phyloP scores from a whole-genome alignment of 495 filamentous ascomycete species.

The Hypoxylon crocopeplum region DNA sequence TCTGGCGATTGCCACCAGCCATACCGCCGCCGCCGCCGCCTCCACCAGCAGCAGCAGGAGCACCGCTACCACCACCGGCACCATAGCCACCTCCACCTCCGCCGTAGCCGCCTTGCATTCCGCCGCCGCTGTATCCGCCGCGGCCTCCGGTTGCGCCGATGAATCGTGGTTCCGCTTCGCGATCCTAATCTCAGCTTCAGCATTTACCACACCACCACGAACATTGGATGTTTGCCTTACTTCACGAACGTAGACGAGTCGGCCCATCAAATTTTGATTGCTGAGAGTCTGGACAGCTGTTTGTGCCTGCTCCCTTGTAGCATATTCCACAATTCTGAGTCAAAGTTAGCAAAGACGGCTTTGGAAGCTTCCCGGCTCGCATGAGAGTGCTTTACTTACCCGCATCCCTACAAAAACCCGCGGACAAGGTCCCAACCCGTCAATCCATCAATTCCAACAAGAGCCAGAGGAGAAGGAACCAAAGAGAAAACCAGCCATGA shows the following conservation, averaged over 20 bases:
- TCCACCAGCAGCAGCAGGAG: slow-evolving; percentile 61
- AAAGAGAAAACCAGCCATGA: slow-evolving; percentile 80
- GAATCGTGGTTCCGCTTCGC: slow-evolving; percentile 95
- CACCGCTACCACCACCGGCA: slow-evolving; percentile 54
- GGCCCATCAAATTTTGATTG: slow-evolving; percentile 98
- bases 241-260: slow-evolving; percentile 98
- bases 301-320: slow-evolving; percentile 98
- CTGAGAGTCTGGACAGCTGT: slow-evolving; percentile 96
- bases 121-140: slow-evolving; percentile 67
- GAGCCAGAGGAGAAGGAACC: slow-evolving; percentile 70
- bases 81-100: slow-evolving; percentile 50
- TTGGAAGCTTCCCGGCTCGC: neutral
- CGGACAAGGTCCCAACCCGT: slow-evolving; percentile 95
- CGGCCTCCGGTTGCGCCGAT: slow-evolving; percentile 72
- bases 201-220: slow-evolving; percentile 23
- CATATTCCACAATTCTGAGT: slow-evolving; percentile 98
- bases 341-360: slow-evolving; percentile 6
- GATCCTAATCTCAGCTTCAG: slow-evolving; percentile 66
- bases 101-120: slow-evolving; percentile 51
- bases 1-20: slow-evolving; percentile 76
- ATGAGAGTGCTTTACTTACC: slow-evolving; percentile 66
- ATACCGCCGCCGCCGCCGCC: slow-evolving; percentile 46
- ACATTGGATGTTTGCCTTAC: slow-evolving; percentile 57
- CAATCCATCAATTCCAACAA: slow-evolving; percentile 98
- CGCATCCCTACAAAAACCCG: slow-evolving; percentile 98